Evolutionary conservation across 805 yeast species (phyloP).

Genomic region (Grigorovia jiainica): DNA sequence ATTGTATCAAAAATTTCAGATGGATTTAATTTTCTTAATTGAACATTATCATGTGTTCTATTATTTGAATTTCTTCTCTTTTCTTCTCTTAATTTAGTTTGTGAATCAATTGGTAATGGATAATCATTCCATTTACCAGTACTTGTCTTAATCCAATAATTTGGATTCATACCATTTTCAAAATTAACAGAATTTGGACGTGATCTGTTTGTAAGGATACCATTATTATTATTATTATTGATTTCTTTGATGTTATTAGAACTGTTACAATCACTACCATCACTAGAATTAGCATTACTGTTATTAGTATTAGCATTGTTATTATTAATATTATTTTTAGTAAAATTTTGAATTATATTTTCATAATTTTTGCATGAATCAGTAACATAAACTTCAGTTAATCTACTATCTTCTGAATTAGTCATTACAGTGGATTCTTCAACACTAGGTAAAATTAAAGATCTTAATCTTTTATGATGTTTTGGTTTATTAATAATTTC

Average conservation of each 20-base stretch:
- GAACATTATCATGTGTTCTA: slow-evolving; percentile 1
- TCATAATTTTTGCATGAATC: slow-evolving; percentile 23
- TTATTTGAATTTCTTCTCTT: slow-evolving; percentile 7
- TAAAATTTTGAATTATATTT: slow-evolving; percentile 6
- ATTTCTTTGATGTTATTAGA: not conserved
- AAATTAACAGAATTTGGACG: slow-evolving; percentile 5
- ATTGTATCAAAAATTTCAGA: slow-evolving; percentile 14
- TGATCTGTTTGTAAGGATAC: slow-evolving; percentile 2
- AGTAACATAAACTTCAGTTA: slow-evolving; percentile 21
- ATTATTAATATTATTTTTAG: slow-evolving; percentile 3
- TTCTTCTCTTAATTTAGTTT: slow-evolving; percentile 14
- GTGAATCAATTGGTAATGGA: slow-evolving; percentile 20
- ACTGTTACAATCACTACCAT: not conserved
- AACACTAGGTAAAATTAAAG: slow-evolving; percentile 12
- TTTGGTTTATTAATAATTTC: slow-evolving; percentile 21
- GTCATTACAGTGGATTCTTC: slow-evolving; percentile 10
- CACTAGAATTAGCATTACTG: not conserved
- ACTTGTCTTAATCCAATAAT: slow-evolving; percentile 7
- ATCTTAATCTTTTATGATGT: slow-evolving; percentile 8
- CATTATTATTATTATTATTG: not conserved
- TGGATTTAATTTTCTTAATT: slow-evolving; percentile 14
- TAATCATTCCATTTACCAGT: slow-evolving; percentile 9
- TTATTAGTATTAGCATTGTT: not conserved
- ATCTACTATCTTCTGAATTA: slow-evolving; percentile 7
- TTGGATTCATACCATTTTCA: slow-evolving; percentile 5